Evolutionary conservation across 1,139 yeast species (phyloP).

Genomic region (Starmera stellimalicola): DNA sequence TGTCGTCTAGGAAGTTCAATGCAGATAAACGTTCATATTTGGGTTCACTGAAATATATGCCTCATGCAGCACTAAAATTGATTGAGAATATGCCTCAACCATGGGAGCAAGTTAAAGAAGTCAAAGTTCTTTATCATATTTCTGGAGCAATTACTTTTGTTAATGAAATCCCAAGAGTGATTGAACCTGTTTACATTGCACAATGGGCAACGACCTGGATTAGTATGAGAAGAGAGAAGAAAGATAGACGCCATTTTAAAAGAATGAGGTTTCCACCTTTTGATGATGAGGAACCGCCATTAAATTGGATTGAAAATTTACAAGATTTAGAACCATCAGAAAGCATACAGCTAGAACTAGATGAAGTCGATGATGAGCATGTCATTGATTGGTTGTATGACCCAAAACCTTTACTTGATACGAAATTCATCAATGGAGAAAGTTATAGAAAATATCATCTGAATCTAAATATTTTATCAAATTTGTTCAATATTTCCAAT

Average conservation of each 20-base stretch:
- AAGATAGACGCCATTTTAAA: constrained; percentile 83
- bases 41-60: constrained; percentile 90
- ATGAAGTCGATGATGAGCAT: constrained; percentile 47
- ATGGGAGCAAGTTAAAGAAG: constrained; percentile 87
- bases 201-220: constrained; percentile 96
- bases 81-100: constrained; percentile 98
- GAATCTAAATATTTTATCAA: constrained; percentile 51
- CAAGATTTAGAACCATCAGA: constrained; percentile 67
- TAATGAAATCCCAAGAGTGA: constrained; percentile 83
- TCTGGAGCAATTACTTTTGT: constrained; percentile 96
- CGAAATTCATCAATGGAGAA: constrained; percentile 57
- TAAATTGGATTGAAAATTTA: constrained; percentile 72
- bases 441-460: constrained; percentile 71
- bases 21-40: constrained; percentile 81
- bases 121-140: constrained; percentile 77
- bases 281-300: constrained; percentile 95
- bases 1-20: constrained; percentile 73
- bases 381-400: constrained; percentile 78
- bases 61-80: constrained; percentile 85
- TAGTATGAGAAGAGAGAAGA: constrained; percentile 87
- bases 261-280: constrained; percentile 92
- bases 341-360: constrained; percentile 55
- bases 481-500: constrained; percentile 53
- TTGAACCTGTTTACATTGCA: constrained; percentile 84
- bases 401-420: constrained; percentile 60